Base-by-base conservation (phyloP, 495 filamentous ascomycete genomes). In the Durotheca rogersii region DNA sequence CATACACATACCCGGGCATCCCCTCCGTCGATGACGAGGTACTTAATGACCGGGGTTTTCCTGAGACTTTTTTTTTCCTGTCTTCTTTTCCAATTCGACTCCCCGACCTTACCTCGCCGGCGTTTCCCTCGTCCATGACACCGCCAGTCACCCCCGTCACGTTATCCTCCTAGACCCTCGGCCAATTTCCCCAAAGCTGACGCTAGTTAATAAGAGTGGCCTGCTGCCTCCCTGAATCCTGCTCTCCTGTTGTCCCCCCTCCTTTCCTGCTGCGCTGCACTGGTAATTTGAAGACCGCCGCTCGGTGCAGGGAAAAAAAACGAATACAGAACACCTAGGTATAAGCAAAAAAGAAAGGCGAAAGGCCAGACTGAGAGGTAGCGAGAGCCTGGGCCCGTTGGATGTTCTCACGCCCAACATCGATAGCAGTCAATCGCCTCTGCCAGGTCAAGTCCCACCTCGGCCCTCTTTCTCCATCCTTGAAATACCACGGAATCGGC, bases 151-250 rank as follows among this genome's bases (percentile, higher is more conserved):
- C 23, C 15, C 11, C 39, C 18, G 42, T 53, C 55, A 49, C 43
- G 6, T 48, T 49, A 58, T 59, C 47, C 11, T 53, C 17, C 36
- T 14, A 49, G 21, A 42, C 34, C 12, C 27, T 47, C 16, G 41
- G 50, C 49, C 49, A 45, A 41, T 34, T 46, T 23, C 45, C 45
- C 49, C 46, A 27, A 53, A 53, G 44, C 40, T 58, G 15, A 53
- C 39, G 27, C 23, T 47, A 43, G n/a, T 30, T 50, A 31, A 41
- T n/a, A n/a, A n/a, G n/a, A n/a, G n/a, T n/a, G n/a, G n/a, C n/a
- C n/a, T n/a, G n/a, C n/a, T n/a, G n/a, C n/a, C n/a, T 18, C 40
- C 53, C 23, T 45, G 19, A 47, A 11, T 47, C 42, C 47, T 30
- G 31, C 21, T 19, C 33, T 35, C 11, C 18, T 16, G 7, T 36